Evolutionary conservation across 1,139 yeast species (phyloP).

Genomic region (Candida sanyaensis): DNA sequence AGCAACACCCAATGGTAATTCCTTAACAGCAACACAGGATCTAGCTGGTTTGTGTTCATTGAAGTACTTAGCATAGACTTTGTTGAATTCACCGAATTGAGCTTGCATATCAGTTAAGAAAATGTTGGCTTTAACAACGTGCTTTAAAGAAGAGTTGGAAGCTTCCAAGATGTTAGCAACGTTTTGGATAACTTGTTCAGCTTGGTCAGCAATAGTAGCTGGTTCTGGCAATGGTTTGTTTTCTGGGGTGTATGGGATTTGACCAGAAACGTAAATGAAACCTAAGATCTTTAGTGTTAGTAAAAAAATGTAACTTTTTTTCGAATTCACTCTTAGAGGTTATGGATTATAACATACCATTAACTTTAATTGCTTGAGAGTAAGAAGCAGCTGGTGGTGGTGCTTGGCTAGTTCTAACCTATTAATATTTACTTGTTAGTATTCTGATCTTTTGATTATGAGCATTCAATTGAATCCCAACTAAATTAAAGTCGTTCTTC

Average conservation of each 20-base stretch:
- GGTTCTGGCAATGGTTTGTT: slow-evolving; percentile 77
- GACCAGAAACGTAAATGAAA: slow-evolving; percentile 91
- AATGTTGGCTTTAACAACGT: slow-evolving; percentile 81
- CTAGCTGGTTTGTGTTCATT: slow-evolving; percentile 88
- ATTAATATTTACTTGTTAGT: slow-evolving; percentile 24
- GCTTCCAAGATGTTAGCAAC: slow-evolving; percentile 76
- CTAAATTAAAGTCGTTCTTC: neutral
- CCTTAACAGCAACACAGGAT: slow-evolving; percentile 90
- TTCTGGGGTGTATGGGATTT: slow-evolving; percentile 86
- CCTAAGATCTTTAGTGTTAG: slow-evolving; percentile 33
- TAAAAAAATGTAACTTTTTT: neutral
- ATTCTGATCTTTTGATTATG: neutral
- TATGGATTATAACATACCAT: slow-evolving; percentile 47
- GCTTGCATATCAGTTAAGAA: slow-evolving; percentile 83
- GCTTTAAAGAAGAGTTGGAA: slow-evolving; percentile 78
- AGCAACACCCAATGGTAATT: slow-evolving; percentile 80
- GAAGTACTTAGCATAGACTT: slow-evolving; percentile 81
- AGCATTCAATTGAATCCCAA: neutral
- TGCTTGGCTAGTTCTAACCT: slow-evolving; percentile 72
- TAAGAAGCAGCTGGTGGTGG: slow-evolving; percentile 97
- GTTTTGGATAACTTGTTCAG: slow-evolving; percentile 83
- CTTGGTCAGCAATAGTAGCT: slow-evolving; percentile 67
- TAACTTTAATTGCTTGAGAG: slow-evolving; percentile 89
- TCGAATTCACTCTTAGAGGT: neutral
- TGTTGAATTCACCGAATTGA: slow-evolving; percentile 79